These are phyloP conservation scores for Serendipita sp. DNA, from an alignment of 768 basidiomycete genomes.

Conservation along the genomic window DNA sequence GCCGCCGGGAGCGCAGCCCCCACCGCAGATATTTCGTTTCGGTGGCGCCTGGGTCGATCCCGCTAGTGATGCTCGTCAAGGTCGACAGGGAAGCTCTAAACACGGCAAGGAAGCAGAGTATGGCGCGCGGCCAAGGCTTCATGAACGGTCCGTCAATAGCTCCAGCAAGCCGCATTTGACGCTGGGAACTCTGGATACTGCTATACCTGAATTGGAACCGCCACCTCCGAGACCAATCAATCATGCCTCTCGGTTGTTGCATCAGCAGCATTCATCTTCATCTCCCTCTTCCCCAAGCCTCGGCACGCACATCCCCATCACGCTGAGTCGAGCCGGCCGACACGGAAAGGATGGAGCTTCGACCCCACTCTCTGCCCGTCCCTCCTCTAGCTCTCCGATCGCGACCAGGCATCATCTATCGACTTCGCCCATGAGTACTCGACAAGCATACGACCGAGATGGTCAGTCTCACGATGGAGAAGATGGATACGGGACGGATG, in stretches of 20 bases:
- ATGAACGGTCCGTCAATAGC: background rate
- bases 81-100: background rate
- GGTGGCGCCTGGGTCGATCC: background rate
- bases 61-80: background rate
- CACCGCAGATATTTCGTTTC: background rate
- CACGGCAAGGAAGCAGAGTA: background rate
- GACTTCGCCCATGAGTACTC: conserved; percentile 1
- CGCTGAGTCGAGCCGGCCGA: background rate
- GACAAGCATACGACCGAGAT: background rate
- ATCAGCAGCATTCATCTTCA: background rate
- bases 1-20: background rate
- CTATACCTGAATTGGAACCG: background rate
- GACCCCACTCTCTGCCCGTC: background rate
- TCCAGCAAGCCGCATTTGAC: background rate
- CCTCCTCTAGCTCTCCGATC: background rate
- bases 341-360: background rate
- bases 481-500: background rate
- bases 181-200: background rate
- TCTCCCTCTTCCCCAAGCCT: background rate
- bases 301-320: background rate
- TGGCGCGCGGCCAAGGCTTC: background rate
- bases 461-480: background rate
- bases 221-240: background rate
- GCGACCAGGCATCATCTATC: background rate
- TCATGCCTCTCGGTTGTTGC: background rate